Percentiles rank a stretch among this genome's conserved stretches.
These are phyloP conservation scores for Claviceps purpurea DNA, from an alignment of 2,329 filamentous ascomycete species.

Conservation along the genomic window DNA sequence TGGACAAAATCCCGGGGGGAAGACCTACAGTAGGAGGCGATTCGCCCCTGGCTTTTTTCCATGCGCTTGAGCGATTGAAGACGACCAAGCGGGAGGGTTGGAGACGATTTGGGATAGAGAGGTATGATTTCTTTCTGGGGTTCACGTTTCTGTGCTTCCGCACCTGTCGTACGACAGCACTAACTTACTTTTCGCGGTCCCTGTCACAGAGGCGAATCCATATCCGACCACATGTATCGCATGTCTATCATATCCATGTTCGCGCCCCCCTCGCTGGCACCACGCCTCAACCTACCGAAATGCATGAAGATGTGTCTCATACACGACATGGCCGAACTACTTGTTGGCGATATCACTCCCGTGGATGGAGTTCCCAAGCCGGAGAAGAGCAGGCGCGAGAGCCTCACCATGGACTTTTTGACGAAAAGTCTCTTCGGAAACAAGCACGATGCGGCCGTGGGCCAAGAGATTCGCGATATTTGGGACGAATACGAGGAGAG, in stretches of 20 bases:
- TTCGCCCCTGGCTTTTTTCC: conserved; percentile 84
- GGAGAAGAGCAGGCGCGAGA: conserved; percentile 82
- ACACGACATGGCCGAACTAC: conserved; percentile 92
- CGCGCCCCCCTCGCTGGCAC: conserved; percentile 60
- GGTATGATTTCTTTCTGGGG: conserved; percentile 22
- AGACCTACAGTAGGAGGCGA: conserved; percentile 44
- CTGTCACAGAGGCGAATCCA: conserved; percentile 60
- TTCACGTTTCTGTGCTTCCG: not conserved
- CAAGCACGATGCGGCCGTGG: conserved; percentile 57
- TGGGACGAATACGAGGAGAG: conserved; percentile 96
- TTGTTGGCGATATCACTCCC: conserved; percentile 95
- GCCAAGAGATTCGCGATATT: conserved; percentile 57
- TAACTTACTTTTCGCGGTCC: not conserved
- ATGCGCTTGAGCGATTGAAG: conserved; percentile 86
- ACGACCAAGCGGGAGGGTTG: conserved; percentile 94
- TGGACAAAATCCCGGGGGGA: conserved; percentile 45
- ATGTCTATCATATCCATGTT: conserved; percentile 96
- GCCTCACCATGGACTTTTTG: conserved; percentile 85
- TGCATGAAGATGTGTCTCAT: conserved; percentile 94
- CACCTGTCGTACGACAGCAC: not conserved
- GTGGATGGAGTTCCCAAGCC: conserved; percentile 72
- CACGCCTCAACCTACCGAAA: conserved; percentile 59
- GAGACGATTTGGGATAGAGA: conserved; percentile 68
- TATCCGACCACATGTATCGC: conserved; percentile 98
- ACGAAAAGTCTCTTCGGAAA: conserved; percentile 57